phyloP scores from a whole-genome alignment of 2,329 filamentous ascomycete species.

The Trichophyton simii region DNA sequence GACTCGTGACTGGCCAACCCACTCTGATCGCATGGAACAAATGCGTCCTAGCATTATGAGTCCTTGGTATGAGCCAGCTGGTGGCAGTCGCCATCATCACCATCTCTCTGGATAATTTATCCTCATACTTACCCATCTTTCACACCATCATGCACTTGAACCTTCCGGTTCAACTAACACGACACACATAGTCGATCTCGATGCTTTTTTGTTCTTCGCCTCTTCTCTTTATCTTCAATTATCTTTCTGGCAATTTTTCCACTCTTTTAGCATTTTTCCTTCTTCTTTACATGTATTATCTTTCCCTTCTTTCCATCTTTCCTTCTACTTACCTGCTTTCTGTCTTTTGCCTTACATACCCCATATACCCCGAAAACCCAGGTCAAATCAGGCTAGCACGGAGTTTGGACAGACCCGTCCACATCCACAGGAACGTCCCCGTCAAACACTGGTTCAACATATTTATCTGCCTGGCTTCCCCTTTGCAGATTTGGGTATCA shows the following conservation, averaged over 20 bases:
- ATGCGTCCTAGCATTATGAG: conserved; percentile 1
- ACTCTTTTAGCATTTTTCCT: conserved; percentile 1
- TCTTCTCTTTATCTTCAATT: conserved; percentile 5
- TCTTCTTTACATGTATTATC: neutral
- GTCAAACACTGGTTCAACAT: neutral
- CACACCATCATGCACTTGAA: neutral
- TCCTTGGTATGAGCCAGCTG: conserved; percentile 6
- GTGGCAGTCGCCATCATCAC: neutral
- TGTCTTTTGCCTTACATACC: conserved; percentile 1
- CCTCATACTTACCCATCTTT: neutral
- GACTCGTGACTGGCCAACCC: conserved; percentile 7
- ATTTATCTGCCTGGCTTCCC: neutral
- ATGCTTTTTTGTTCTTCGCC: conserved; percentile 7
- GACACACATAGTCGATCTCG: neutral
- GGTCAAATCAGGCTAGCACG: neutral
- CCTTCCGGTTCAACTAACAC: neutral
- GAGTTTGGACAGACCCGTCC: conserved; percentile 1
- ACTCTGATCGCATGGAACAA: neutral
- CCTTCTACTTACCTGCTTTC: neutral
- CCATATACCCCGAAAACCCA: neutral
- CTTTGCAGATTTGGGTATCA: conserved; percentile 2
- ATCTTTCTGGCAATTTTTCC: conserved; percentile 4
- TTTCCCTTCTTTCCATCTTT: neutral
- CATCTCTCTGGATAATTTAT: neutral
- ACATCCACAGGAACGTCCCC: neutral